phyloP scores from a whole-genome alignment of 768 basidiomycete species.

The Boletus tylopilopsis region DNA sequence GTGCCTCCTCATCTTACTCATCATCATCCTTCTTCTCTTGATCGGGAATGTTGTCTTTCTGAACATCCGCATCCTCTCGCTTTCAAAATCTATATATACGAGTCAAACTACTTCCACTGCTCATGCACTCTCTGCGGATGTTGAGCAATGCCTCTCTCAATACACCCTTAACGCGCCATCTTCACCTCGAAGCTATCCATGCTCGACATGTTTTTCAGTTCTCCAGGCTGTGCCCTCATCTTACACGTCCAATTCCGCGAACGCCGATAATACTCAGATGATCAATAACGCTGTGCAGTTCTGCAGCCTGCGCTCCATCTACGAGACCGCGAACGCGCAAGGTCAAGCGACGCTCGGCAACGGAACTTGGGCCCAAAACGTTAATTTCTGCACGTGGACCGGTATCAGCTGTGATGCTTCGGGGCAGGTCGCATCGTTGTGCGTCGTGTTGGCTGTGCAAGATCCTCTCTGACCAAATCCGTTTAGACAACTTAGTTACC shows the following conservation, averaged over 20 bases:
- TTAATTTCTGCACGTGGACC: conserved; percentile 44
- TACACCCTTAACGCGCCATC: conserved; percentile 43
- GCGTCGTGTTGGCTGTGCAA: conserved; percentile 14
- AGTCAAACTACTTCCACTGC: conserved; percentile 25
- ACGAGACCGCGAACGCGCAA: conserved; percentile 33
- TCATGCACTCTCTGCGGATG: conserved; percentile 34
- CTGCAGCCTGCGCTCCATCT: conserved; percentile 44
- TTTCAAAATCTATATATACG: conserved; percentile 8
- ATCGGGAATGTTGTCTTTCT: conserved; percentile 39
- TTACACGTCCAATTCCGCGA: conserved; percentile 26
- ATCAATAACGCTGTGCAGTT: conserved; percentile 42
- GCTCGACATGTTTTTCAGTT: conserved; percentile 41
- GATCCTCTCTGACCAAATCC: neutral
- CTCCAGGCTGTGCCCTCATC: conserved; percentile 37
- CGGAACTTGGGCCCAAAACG: conserved; percentile 43
- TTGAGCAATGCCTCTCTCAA: conserved; percentile 44
- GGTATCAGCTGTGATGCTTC: conserved; percentile 42
- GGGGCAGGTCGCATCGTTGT: conserved; percentile 42
- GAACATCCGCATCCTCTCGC: conserved; percentile 33
- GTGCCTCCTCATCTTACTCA: conserved; percentile 31
- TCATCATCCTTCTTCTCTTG: conserved; percentile 40
- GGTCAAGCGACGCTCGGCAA: conserved; percentile 39
- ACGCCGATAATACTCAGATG: conserved; percentile 31
- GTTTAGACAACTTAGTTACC: conserved; percentile 39
- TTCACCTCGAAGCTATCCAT: conserved; percentile 42